A percentile compares a stretch with the other conserved stretches of the same genome.
Evolutionary conservation across 2,329 filamentous ascomycete species (phyloP).

Genomic region (Tothia fuscella): DNA sequence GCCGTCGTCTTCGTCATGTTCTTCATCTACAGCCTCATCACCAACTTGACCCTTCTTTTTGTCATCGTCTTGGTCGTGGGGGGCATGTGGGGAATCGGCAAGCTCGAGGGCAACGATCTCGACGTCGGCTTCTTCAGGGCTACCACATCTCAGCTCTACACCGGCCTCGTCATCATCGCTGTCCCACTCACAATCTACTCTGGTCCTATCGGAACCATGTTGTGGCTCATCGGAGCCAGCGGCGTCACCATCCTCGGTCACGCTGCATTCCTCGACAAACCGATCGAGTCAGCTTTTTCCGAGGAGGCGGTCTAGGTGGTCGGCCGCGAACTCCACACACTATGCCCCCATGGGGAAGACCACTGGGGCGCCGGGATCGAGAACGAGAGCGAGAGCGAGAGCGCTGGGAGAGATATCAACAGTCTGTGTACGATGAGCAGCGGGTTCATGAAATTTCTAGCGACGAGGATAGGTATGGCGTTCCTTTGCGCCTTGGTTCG

Average conservation of each 20-base stretch:
- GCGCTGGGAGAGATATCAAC: conserved; percentile 29
- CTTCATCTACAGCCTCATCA: conserved; percentile 86
- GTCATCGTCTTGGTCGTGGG: conserved; percentile 79
- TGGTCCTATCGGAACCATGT: conserved; percentile 69
- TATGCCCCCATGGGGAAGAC: conserved; percentile 98
- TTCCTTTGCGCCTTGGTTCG: conserved; percentile 18
- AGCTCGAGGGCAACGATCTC: conserved; percentile 77
- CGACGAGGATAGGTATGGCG: conserved; percentile 31
- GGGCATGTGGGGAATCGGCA: conserved; percentile 85
- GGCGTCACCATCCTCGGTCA: conserved; percentile 91
- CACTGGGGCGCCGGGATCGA: conserved; percentile 70
- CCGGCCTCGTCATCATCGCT: conserved; percentile 67
- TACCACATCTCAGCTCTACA: conserved; percentile 89
- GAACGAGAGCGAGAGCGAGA: conserved; percentile 37
- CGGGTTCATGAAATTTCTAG: conserved; percentile 56
- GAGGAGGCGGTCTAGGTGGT: conserved; percentile 99
- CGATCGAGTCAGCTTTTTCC: conserved; percentile 99
- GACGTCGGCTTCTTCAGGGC: conserved; percentile 73
- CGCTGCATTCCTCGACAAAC: conserved; percentile 92
- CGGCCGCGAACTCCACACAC: conserved; percentile 94
- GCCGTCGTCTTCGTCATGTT: conserved; percentile 87
- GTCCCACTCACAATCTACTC: conserved; percentile 78
- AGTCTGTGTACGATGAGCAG: conserved; percentile 6
- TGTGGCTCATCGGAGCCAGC: conserved; percentile 94
- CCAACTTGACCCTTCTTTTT: conserved; percentile 76